Evolutionary conservation across 495 filamentous ascomycete genomes (phyloP).

Genomic region (Penicillium paradoxum): DNA sequence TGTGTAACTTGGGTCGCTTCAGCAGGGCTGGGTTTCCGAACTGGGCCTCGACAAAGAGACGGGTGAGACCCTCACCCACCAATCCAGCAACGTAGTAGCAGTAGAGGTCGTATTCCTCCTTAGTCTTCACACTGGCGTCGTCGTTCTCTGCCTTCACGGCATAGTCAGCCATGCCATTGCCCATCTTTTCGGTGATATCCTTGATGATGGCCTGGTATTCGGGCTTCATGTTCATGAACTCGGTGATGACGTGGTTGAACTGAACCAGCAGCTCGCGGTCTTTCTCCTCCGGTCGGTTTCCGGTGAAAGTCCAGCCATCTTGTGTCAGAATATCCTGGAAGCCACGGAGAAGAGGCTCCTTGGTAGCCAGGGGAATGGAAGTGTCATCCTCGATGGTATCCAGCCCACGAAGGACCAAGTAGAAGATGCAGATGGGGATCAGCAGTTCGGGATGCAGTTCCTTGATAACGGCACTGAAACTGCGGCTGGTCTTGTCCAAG

Average conservation of each 20-base stretch:
- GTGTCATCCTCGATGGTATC: conserved; percentile 99
- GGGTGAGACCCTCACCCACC: conserved; percentile 89
- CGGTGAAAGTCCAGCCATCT: conserved; percentile 85
- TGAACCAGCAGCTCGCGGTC: conserved; percentile 87
- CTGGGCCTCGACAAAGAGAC: conserved; percentile 80
- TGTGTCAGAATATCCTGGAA: conserved; percentile 73
- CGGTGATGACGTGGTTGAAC: conserved; percentile 79
- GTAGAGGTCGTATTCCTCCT: conserved; percentile 88
- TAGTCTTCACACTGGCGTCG: conserved; percentile 70
- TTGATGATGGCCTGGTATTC: conserved; percentile 81
- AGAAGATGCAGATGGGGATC: conserved; percentile 88
- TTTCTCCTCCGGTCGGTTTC: conserved; percentile 87
- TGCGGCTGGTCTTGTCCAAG: conserved; percentile 83
- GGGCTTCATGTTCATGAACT: conserved; percentile 86
- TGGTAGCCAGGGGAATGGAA: conserved; percentile 72
- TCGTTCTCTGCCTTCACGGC: conserved; percentile 75
- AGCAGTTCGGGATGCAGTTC: conserved; percentile 92
- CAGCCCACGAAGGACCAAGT: conserved; percentile 80
- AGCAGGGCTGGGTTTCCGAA: conserved; percentile 83
- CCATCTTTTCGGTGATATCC: conserved; percentile 94
- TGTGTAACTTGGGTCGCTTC: conserved; percentile 71
- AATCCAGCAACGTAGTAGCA: conserved; percentile 97
- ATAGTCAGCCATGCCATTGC: conserved; percentile 97
- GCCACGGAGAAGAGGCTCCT: conserved; percentile 79
- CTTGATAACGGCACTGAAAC: conserved; percentile 89